Evolutionary conservation across 345 rosid species (phyloP), one percentile per base, ranked within the genome.

Genomic region (Rhodamnia rubescens): DNA sequence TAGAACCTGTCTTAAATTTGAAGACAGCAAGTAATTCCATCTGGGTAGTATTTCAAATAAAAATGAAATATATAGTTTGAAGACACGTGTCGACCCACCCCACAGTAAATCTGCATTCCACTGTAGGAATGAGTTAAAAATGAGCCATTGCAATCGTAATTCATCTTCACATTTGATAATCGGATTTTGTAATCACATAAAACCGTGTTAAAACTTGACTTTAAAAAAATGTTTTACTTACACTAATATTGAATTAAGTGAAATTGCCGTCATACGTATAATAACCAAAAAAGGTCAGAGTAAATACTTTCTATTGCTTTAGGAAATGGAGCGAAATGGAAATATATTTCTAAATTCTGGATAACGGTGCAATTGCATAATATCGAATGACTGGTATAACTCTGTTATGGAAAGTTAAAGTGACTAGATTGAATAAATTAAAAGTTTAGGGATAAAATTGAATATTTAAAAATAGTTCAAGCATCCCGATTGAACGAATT

Each of bases 391-490:
- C 4, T 15, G 21, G n/a, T 15, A 27, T 61, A 29, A 29, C 18
- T 61, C 29, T 61, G 74, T 29, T 29, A 61, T 0, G 0, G 0
- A 14, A 61, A 61, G 74, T 29, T 61, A 61, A 29, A 61, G 10
- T 61, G 8, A 27, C 7, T 61, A 61, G 5, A 18, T 29, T 59
- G 29, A 8, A 59, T 0, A 59, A n/a, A 1, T 59, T 13, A 3
- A 27, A 59, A 59, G 0, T 27, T 0, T 12, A 14, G 7, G 8
- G 36, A 27, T 0, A n/a, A 0, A 1, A 59, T 59, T 59, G 29
- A 59, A 59, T 59, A 59, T 27, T 6, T 59, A 29, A 26, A 57
- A 57, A 57, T 26, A 7, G 21, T 57, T 57, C 4, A 5, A 11
- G 64, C 15, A 57, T 57, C 10, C 11, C 2, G 0, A 15, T 11